phyloP scores from a whole-genome alignment of 73 alveolate species.

The Durusdinium trenchii region DNA sequence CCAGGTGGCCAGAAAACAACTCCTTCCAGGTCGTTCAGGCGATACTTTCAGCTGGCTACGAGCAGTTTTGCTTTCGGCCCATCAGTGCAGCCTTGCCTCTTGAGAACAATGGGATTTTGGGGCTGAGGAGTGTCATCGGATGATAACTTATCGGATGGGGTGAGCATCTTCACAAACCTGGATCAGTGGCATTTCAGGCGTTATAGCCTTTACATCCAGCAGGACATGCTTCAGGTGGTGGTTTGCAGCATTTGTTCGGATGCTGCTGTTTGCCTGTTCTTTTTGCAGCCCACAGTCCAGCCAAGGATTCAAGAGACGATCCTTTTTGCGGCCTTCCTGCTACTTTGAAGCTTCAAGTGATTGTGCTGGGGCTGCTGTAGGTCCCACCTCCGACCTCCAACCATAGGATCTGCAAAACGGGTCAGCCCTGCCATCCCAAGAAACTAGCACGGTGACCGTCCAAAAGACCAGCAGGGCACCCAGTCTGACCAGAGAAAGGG shows the following conservation, averaged over 20 bases:
- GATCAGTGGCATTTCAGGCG: neutral
- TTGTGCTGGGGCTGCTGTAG: neutral
- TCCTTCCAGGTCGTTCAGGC: conserved; percentile 77
- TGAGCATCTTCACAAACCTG: neutral
- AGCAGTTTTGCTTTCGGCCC: conserved; percentile 78
- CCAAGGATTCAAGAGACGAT: conserved; percentile 29
- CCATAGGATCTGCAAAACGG: too few species aligned
- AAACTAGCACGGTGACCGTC: too few species aligned
- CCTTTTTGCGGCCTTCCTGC: conserved; percentile 60
- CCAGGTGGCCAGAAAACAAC: too few species aligned
- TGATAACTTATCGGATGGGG: neutral
- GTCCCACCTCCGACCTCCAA: too few species aligned
- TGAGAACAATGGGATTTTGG: neutral
- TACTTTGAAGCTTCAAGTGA: neutral
- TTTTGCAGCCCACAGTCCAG: neutral
- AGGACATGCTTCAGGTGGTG: too few species aligned
- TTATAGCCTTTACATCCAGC: neutral
- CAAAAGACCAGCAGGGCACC: too few species aligned
- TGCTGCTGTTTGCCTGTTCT: neutral
- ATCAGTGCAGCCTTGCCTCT: conserved; percentile 43
- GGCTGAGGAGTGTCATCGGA: neutral
- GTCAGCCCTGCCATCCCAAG: too few species aligned
- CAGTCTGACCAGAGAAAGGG: too few species aligned
- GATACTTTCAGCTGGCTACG: conserved; percentile 67
- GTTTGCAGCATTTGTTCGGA: too few species aligned